Evolutionary conservation across 345 rosid species (phyloP), one percentile per base, ranked within the genome.

Genomic region (Pistacia integerrima): DNA sequence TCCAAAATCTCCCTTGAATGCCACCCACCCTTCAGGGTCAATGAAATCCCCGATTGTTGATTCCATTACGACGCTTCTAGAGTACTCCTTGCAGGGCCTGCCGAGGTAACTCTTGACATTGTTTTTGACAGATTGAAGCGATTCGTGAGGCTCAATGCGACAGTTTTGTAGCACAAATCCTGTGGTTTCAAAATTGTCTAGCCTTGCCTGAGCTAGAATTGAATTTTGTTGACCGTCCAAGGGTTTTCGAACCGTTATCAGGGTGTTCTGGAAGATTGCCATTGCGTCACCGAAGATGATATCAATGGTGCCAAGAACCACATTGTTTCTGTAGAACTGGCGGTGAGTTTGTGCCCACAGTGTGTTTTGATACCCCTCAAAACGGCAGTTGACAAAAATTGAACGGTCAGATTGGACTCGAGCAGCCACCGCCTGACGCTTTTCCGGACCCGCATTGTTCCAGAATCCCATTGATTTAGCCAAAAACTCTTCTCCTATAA

Each of bases 281-380:
- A 96, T 79, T 0, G 99, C 97, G 18, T 95, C 99, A 0, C 99
- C 99, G 6, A 95, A 93, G 67, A 95, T 91, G 86, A 95, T 91
- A 63, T 95, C 99, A 2, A 90, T 66, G 0, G 97, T 93, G 5
- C 99, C 99, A 0, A 82, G 1, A 13, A 94, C 80, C 54, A 93
- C 88, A 54, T 97, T 93, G 79, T 91, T 85, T 44, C 87, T 77
- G 81, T 89, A 94, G 79, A 78, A 93, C 60, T 94, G 98, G 8
- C 98, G 93, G 76, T 94, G 98, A 4, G 95, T 81, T 72, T 91
- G 95, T 8, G 66, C 95, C 49, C 92, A 81, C 22, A 94, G 75
- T 4, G 98, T 91, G 85, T 90, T 85, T 76, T 91, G 95, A 83
- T 81, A 85, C 0, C 98, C 93, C 70, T 94, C 98, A 11, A 94